Evolutionary conservation across 176 grass and related monocot species (phyloP), one percentile per base, ranked within the genome.

Genomic region (Phoenix roebelenii): DNA sequence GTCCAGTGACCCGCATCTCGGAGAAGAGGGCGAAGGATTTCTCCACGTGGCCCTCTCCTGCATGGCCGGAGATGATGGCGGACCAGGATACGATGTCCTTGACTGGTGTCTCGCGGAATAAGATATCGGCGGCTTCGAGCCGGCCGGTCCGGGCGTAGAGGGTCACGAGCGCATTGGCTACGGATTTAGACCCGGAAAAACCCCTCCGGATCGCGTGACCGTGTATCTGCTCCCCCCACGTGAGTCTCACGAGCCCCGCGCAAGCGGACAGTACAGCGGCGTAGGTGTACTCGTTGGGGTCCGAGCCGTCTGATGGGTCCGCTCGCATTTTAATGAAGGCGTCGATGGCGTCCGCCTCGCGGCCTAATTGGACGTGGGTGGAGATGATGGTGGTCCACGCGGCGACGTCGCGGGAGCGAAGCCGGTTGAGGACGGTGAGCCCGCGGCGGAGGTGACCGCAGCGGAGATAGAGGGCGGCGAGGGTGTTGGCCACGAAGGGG

Each of bases 41-140:
- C 63, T 64, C 51, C 18, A 65, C 32, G 3, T 73, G 67, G 20
- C 78, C 74, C 48, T 82, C 74, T 55, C 65, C 74, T 3, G 71
- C 71, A 61, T 76, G 85, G 4, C 70, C 81, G 35, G 78, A 82
- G 59, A 90, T 90, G 10, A 85, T 82, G 24, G 74, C 67, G 51
- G 74, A 85, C 86, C 86, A 89, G 18, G 82, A 85, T 23, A 90
- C 77, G 44, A 82, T 71, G 66, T 90, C 78, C 67, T 85, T 85
- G 18, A 50, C 50, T 3, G 14, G 2, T 64, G 71, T 82, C 25
- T 85, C 74, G 19, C 32, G 57, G 51, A 90, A 90, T 48, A 74
- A 50, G 18, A 72, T 52, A 59, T 69, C 52, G 4, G 82, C 82
- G n/a, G 61, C 54, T 15, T 57, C 64, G 22, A 89, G 63, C 51